These are phyloP conservation scores for Phialemonium atrogriseum DNA, from an alignment of 2,329 filamentous ascomycete genomes.

Conservation along the genomic window DNA sequence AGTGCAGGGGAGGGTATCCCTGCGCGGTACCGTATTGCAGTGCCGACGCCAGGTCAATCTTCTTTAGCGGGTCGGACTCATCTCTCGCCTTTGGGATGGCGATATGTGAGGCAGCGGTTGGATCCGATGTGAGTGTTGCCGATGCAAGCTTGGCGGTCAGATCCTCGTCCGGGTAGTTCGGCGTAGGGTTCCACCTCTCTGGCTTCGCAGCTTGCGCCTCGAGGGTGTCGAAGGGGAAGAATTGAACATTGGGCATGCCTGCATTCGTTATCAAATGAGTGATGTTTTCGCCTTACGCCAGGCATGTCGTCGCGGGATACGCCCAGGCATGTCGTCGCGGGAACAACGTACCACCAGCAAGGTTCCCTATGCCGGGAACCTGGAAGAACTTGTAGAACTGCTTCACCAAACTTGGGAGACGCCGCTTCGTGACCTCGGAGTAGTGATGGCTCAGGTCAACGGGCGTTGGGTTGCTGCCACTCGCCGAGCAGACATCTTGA, in stretches of 20 bases:
- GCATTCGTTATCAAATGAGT: background rate
- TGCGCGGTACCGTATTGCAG: constrained; percentile 81
- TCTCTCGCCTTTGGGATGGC: constrained; percentile 62
- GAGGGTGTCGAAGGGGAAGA: constrained; percentile 87
- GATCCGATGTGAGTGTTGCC: constrained; percentile 16
- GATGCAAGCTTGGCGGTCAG: constrained; percentile 13
- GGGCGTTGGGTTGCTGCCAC: constrained; percentile 35
- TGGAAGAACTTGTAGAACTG: constrained; percentile 76
- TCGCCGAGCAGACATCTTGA: background rate
- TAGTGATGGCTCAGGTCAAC: constrained; percentile 74
- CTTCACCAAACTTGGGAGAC: constrained; percentile 63
- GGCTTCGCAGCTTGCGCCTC: constrained; percentile 72
- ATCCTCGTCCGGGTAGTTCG: constrained; percentile 43
- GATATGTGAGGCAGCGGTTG: constrained; percentile 40
- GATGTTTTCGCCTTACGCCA: constrained; percentile 6
- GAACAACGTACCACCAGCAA: constrained; percentile 48
- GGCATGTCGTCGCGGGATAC: background rate
- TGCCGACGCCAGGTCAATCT: constrained; percentile 73
- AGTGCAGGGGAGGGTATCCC: constrained; percentile 71
- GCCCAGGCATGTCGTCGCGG: too few relatives aligned
- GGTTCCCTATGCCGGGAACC: constrained; percentile 53
- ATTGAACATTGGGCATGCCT: constrained; percentile 73
- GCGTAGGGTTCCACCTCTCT: constrained; percentile 63
- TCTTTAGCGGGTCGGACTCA: constrained; percentile 50
- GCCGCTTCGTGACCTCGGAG: constrained; percentile 58